These are phyloP conservation scores for Penicillium janthinellum DNA, from an alignment of 2,329 filamentous ascomycete species.

Conservation along the genomic window DNA sequence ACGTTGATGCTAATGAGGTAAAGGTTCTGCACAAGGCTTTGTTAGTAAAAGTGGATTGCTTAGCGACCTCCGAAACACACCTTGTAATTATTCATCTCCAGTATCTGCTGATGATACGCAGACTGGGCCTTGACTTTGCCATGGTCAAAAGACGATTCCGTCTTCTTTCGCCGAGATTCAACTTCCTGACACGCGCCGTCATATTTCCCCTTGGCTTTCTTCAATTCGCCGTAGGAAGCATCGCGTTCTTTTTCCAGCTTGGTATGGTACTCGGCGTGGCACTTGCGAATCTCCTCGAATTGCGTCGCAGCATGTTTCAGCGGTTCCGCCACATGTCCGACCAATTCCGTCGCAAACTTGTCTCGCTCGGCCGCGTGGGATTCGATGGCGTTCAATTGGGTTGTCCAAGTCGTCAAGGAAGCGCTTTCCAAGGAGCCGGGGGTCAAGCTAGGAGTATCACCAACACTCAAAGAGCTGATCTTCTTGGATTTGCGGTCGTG, in stretches of 20 bases:
- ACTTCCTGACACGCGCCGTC: slow-evolving; percentile 92
- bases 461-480: slow-evolving; percentile 83
- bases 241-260: slow-evolving; percentile 92
- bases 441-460: slow-evolving; percentile 88
- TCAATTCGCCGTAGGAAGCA: slow-evolving; percentile 76
- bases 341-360: slow-evolving; percentile 74
- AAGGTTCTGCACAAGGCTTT: slow-evolving; percentile 64
- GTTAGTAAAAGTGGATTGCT: slow-evolving; percentile 17
- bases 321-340: slow-evolving; percentile 81
- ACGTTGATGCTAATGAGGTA: slow-evolving; percentile 96
- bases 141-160: slow-evolving; percentile 85
- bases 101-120: slow-evolving; percentile 86
- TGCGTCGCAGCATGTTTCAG: slow-evolving; percentile 71
- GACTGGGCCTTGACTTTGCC: slow-evolving; percentile 85
- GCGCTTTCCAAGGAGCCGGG: slow-evolving; percentile 95
- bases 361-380: slow-evolving; percentile 87
- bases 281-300: slow-evolving; percentile 91
- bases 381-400: slow-evolving; percentile 88
- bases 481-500: slow-evolving; percentile 96
- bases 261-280: slow-evolving; percentile 82
- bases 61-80: slow-evolving; percentile 19
- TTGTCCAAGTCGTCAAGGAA: slow-evolving; percentile 95
- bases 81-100: slow-evolving; percentile 96
- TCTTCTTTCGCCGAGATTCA: slow-evolving; percentile 91
- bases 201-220: slow-evolving; percentile 91